phyloP scores from a whole-genome alignment of 164 flowering plant genomes.

The Annona squamosa region DNA sequence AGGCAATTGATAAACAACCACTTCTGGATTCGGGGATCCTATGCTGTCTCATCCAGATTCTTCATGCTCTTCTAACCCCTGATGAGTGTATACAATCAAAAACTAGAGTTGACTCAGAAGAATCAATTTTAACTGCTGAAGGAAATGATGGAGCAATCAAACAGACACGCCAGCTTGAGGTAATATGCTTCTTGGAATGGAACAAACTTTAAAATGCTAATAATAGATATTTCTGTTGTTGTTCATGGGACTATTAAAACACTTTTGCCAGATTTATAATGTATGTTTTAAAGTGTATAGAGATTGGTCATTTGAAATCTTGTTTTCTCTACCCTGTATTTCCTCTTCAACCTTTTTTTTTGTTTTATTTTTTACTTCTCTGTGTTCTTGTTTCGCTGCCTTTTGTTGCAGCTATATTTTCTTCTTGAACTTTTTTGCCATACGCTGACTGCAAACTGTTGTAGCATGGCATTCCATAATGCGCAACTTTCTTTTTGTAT shows the following conservation, averaged over 20 bases:
- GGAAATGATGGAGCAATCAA: constrained; percentile 24
- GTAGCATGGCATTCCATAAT: neutral
- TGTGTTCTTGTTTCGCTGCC: neutral
- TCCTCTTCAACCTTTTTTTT: no score
- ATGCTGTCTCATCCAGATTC: constrained; percentile 86
- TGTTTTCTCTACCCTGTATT: no score
- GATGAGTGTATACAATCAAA: constrained; percentile 28
- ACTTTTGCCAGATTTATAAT: no score
- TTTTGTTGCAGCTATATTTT: neutral
- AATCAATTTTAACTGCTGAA: constrained; percentile 14
- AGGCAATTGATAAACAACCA: constrained; percentile 95
- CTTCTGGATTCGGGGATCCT: constrained; percentile 96
- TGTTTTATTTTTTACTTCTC: neutral
- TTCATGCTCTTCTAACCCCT: constrained; percentile 70
- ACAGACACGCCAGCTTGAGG: constrained; percentile 76
- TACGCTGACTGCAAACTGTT: neutral
- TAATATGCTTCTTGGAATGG: constrained; percentile 17
- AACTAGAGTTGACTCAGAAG: constrained; percentile 22
- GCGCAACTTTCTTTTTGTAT: neutral
- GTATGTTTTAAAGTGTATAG: no score
- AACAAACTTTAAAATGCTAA: neutral
- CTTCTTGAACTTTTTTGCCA: neutral
- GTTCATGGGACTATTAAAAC: no score
- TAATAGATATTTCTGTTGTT: no score
- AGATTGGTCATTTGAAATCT: no score